Conservation (phyloP, 495 filamentous ascomycete genomes). For the Talaromyces adpressus region DNA sequence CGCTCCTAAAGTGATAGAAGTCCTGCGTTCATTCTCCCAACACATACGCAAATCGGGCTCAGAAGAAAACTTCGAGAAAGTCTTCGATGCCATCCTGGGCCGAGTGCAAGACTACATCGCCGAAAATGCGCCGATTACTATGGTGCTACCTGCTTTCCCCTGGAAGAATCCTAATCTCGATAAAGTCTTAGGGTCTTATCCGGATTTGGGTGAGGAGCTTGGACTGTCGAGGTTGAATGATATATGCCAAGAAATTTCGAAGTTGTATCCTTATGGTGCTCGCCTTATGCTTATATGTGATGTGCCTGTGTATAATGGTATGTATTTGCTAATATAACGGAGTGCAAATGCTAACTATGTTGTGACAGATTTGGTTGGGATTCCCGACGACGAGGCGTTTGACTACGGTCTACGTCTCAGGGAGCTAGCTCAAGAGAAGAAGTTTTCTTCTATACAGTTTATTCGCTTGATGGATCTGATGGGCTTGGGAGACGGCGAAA, state of each 20-base stretch:
- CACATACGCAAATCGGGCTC: neutral
- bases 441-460: conserved; percentile 25
- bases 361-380: conserved; percentile 31
- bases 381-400: conserved; percentile 37
- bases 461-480: neutral
- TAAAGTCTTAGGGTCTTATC: conserved; percentile 36
- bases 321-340: neutral
- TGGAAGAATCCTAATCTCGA: conserved; percentile 40
- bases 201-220: conserved; percentile 41
- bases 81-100: neutral
- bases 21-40: neutral
- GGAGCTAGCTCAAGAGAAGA: conserved; percentile 29
- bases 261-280: conserved; percentile 40
- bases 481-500: neutral
- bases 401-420: conserved; percentile 34
- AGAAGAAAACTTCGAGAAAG: neutral
- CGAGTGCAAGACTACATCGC: neutral
- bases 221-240: conserved; percentile 36
- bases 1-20: neutral
- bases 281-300: conserved; percentile 40
- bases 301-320: conserved; percentile 44
- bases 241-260: conserved; percentile 31
- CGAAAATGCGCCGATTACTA: conserved; percentile 10
- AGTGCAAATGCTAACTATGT: neutral
- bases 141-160: conserved; percentile 41